Base-by-base conservation (phyloP, 1,139 yeast species). In the Chernovozyma sophiae-reginae region DNA sequence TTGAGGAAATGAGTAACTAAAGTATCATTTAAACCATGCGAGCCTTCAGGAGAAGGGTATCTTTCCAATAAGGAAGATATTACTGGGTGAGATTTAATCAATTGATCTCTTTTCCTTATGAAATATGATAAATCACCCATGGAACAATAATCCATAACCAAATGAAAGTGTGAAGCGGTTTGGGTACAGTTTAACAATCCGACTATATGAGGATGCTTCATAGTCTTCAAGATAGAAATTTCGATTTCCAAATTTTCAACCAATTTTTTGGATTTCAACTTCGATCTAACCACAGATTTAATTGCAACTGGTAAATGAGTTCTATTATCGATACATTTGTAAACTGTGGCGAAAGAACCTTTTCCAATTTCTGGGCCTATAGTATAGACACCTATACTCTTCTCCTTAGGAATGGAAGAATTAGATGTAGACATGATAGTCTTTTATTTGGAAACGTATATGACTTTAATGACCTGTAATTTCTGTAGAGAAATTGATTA, bases 101-200 rank as follows among this genome's bases (percentile, higher is more conserved):
- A 65, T 53, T 84, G 89, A 45, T 76, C 76, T 52, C 92, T 74
- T 55, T 79, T 81, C 51, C 86, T 77, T 38, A 92, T 89, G 49
- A 92, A 83, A 53, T 81, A 86, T 0, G 95, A 85, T 43, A 92
- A 71, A 61, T 92, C 98, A 8, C 98, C 98, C 60, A 92, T 69
- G 0, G 97, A 81, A 56, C 98, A 92, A 62, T 87, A 92, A 56
- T 92, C 97, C 97, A 92, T 92, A n/a, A 90, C 79, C 46, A 92
- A 68, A 59, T 87, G 94, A 63, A 89, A 86, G 59, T 90, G 87
- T 10, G 84, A 68, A 10, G 78, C 58, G 1, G 96, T 84, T 52
- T 86, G 84, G 43, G 81, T 79, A 55, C 86, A 87, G 52, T 90
- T 97, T 39, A 86, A 61, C 35, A 92, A 67, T 12, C 84, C 82